Evolutionary conservation across 108 stramenopile genomes (phyloP), one percentile per base, ranked within the genome.

Genomic region (Craspedostauros australis): DNA sequence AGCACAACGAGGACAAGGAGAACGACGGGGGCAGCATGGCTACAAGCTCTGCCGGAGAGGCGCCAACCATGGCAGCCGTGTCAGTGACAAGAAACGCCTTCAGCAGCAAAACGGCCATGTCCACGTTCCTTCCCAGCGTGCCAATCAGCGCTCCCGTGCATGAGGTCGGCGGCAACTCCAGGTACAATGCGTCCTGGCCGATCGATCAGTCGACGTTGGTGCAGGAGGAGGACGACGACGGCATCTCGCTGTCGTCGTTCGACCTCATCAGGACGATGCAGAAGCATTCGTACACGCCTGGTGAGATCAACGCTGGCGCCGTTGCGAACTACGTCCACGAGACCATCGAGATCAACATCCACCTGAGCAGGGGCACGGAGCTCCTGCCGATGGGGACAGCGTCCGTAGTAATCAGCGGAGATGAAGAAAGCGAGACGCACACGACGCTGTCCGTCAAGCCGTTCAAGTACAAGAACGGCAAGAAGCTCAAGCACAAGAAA

Each of bases 321-420:
- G 45, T 41, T 2, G 67, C 73, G 16, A 74, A 57, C 15, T 62
- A 59, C 41, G 42, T 65, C 11, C 64, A 48, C 20, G 64, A 76
- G 25, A 69, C 68, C 3, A 21, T 76, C 1, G 60, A 76, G 29
- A 30, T 76, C 5, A 19, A 46, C 8, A 60, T 76, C 26, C 61
- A 55, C 33, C 26, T 70, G 12, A 62, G 56, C 14, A 39, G 64
- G 29, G 75, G 75, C 2, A 70, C 53, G 23, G 79, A 80, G 28
- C 64, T 72, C 3, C 57, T 76, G 38, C 67, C 62, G 5, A 44
- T 80, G n/a, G 79, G 79, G 19, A 49, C 45, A 8, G 71, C 79
- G 1, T 39, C 59, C 11, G 24, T 76, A 33, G 75, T 70, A 0
- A 65, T 76, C 30, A 61, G 50, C 29, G 75, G 75, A 1, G 68